Base-by-base conservation (phyloP, 495 filamentous ascomycete genomes). In the Trichocladium uniseriatum region DNA sequence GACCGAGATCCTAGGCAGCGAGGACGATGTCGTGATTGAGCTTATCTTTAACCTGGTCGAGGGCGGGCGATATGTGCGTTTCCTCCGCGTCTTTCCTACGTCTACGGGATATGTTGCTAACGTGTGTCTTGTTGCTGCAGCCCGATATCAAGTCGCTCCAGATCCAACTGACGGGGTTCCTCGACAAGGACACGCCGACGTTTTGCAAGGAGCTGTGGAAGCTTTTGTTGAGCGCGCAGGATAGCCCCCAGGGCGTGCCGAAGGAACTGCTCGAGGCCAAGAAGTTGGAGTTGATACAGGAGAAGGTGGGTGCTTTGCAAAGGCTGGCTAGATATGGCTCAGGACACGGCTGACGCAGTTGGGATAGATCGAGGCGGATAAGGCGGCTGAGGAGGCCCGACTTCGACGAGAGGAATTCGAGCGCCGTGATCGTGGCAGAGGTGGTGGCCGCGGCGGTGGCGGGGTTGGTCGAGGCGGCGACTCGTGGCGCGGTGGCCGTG, bases 121-220 rank as follows among this genome's bases (percentile, higher is more conserved):
- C 47, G 16, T 45, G 10, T 10, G 22, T 40, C 0, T 21, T 14
- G 6, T 1, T 22, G 28, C 38, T 48, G 35, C 56, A 98, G 91
- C 92, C 92, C 54, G 87, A 96, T 65, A 91, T 96, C 64, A 96
- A 95, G 66, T 79, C 82, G 10, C 75, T 99, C 48, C 91, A 99
- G 59, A 91, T 95, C 54, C 82, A 89, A 52, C 81, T 99, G 46
- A 95, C 85, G 2, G 91, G 89, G 5, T 97, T 97, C 58, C 78
- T 99, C 53, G 89, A 95, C 59, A 95, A 92, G 69, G 87, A 95
- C 56, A 92, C 90, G 0, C 71, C 89, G 9, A 71, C 75, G 6
- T 99, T 99, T 65, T 96, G 92, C 69, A 89, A 94, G 61, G 87
- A 95, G 52, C 72, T 99, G 0, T 99, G 92, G 92, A 84, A 78